Conservation (phyloP, 2,329 filamentous ascomycete genomes). For the Phaeosphaeria sp. region DNA sequence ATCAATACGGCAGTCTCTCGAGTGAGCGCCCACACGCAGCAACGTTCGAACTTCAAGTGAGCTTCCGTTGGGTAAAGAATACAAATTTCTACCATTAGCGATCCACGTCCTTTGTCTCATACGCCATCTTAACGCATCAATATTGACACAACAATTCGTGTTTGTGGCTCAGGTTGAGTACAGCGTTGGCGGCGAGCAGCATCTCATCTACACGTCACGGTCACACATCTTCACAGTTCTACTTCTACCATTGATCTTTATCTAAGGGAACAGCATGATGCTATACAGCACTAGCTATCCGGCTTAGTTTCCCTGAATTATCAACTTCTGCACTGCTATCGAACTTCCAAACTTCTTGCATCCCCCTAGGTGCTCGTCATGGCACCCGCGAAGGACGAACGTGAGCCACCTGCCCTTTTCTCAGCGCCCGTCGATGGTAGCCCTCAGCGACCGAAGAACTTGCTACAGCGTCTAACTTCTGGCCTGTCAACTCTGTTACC, state of each 20-base stretch:
- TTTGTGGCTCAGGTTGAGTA: constrained; percentile 9
- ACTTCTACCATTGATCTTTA: too few relatives aligned
- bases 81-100: not conserved
- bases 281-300: not conserved
- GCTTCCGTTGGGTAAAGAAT: not conserved
- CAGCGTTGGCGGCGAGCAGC: constrained; percentile 7
- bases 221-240: constrained; percentile 13
- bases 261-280: not conserved
- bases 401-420: not conserved
- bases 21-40: not conserved
- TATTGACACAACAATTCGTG: not conserved
- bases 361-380: not conserved
- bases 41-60: not conserved
- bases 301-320: not conserved
- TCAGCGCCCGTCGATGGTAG: not conserved
- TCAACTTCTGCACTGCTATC: not conserved
- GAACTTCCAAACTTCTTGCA: not conserved
- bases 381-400: not conserved
- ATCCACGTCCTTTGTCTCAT: not conserved
- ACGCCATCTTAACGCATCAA: not conserved
- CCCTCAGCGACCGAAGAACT: constrained; percentile 13
- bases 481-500: constrained; percentile 13
- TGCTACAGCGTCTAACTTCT: constrained; percentile 25
- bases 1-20: not conserved
- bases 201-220: constrained; percentile 5